Base-by-base conservation (phyloP, 352 stramenopile genomes). In the Pythium dissimile region DNA sequence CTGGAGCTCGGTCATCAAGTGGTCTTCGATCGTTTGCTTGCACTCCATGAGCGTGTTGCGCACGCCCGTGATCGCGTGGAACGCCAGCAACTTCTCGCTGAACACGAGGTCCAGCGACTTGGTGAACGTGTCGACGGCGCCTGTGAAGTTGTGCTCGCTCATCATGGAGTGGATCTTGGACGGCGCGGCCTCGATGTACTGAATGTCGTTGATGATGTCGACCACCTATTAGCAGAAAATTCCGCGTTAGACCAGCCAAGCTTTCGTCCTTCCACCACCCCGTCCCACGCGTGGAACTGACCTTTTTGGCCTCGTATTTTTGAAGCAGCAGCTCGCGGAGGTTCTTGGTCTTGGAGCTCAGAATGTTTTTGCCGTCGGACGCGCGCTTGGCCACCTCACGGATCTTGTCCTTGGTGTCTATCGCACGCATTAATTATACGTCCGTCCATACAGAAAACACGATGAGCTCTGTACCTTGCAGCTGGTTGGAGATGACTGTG, bases 331-430 rank as follows among this genome's bases (percentile, higher is more conserved):
- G 62, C 54, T 94, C 81, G 1, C 80, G 77, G 27, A 94, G 39
- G 59, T 89, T 92, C 42, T 88, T 91, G 27, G 82, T 92, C 72
- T 92, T 94, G 67, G 80, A 90, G 42, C 78, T 81, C 41, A 91
- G 42, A 30, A 92, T 92, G 31, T 76, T 85, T 42, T 86, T 87
- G n/a, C 84, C 84, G 39, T 92, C 82, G 10, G 73, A 77, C 23
- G 75, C 72, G 53, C 82, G 73, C 56, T 89, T 88, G 26, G 51
- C 75, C 26, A 92, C 72, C 60, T 91, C 77, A 3, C 80, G 65
- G 16, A 92, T 71, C 58, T 86, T 87, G 42, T 79, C 71, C 5
- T 81, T 78, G 16, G 78, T 90, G 49, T 86, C 81, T 93, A 51
- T 26, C 5, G n/a, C n/a, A n/a, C n/a, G n/a, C n/a, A n/a, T n/a